Base-by-base conservation (phyloP, 2,329 filamentous ascomycete genomes). In the Colletotrichum eremochloae region DNA sequence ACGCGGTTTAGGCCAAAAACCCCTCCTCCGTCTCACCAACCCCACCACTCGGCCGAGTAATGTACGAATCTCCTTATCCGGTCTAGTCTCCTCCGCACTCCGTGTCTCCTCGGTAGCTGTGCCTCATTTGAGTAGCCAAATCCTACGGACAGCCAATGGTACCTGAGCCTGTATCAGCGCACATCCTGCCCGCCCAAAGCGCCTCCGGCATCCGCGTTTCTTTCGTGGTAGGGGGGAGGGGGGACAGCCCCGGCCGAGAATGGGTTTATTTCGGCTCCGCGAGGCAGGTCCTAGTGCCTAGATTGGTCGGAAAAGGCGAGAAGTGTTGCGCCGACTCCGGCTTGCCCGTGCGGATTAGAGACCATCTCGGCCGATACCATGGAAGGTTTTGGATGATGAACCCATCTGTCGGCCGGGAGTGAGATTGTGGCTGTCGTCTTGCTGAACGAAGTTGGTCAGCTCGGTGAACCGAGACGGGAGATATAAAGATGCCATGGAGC, bases 11-110 rank as follows among this genome's bases (percentile, higher is more conserved):
- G 56, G 36, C 5, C 33, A 36, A 11, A 42, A 57, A 57, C 7
- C 38, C 46, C 29, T 29, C 50, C 57, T 36, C 67, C 48, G 56
- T 62, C 46, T 61, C 12, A 55, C 44, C 33, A 58, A 38, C 29
- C 36, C 69, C 69, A 57, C 60, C n/a, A 68, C 66, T 72, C 69
- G 69, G 69, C 69, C 65, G 69, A 71, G 42, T 40, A 12, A 15
- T 40, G 18, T 61, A 64, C 60, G 69, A 64, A 48, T 15, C 18
- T 8, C 69, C 60, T 5, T 29, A 53, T 60, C 0, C 8, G 31
- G 65, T 6, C 14, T 68, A 72, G 69, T 48, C 29, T 50, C 60
- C n/a, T 44, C 61, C 44, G 38, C 18, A 1, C 15, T 24, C 36
- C 44, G 42, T 15, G 20, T 24, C 18, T 15, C 44, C 29, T 48